Evolutionary conservation across 192 early-diverging fungal genomes (phyloP).

Genomic region (Haplosporangium gracile): DNA sequence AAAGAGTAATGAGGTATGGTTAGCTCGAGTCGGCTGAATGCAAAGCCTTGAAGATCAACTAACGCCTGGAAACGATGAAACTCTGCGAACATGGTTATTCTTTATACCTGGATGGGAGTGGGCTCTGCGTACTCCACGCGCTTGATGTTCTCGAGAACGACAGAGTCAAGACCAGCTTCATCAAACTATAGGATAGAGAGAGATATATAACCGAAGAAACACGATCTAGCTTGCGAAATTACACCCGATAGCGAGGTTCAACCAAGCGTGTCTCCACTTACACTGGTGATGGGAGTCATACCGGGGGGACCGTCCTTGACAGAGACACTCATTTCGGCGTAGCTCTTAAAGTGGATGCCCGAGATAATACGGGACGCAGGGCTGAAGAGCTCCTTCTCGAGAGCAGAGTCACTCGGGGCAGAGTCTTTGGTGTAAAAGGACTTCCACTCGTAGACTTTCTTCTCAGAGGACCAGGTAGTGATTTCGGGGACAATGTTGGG

Average conservation of each 20-base stretch:
- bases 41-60: not conserved
- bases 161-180: conserved; percentile 72
- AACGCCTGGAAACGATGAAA: not conserved
- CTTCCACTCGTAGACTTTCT: conserved; percentile 67
- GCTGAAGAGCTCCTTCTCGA: conserved; percentile 76
- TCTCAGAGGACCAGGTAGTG: conserved; percentile 58
- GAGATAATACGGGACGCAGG: conserved; percentile 69
- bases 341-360: conserved; percentile 86
- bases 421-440: conserved; percentile 66
- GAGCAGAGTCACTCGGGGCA: conserved; percentile 67
- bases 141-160: conserved; percentile 74
- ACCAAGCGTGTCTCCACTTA: not conserved
- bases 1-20: no score
- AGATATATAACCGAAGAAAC: not conserved
- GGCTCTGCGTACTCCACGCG: conserved; percentile 74
- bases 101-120: conserved; percentile 79
- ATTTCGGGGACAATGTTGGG: conserved; percentile 49
- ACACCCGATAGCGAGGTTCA: no score
- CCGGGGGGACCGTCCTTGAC: conserved; percentile 66
- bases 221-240: not conserved
- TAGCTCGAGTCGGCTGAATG: not conserved
- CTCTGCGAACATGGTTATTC: not conserved
- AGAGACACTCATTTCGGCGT: conserved; percentile 77
- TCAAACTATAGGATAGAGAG: conserved; percentile 66
- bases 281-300: conserved; percentile 63